A percentile compares a stretch with the other conserved stretches of the same genome.
Evolutionary conservation across 768 basidiomycete species (phyloP).

Genomic region (Psilocybe cubensis): DNA sequence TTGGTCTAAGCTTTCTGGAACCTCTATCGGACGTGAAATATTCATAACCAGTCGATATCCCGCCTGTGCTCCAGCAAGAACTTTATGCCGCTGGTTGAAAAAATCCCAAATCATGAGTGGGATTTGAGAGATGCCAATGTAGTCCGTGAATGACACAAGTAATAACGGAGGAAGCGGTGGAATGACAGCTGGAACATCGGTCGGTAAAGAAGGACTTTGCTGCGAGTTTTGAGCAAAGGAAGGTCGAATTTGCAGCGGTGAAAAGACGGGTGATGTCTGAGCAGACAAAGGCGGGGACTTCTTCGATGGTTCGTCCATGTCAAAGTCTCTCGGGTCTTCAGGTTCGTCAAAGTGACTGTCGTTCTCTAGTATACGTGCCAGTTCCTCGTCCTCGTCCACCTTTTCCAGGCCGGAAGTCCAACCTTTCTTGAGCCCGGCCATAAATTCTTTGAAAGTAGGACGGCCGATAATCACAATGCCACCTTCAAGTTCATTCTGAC

Average conservation of each 20-base stretch:
- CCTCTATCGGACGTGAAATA: constrained; percentile 61
- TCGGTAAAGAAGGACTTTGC: constrained; percentile 25
- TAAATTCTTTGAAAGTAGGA: constrained; percentile 92
- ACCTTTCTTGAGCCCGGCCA: constrained; percentile 83
- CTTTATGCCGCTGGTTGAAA: constrained; percentile 86
- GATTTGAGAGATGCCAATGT: constrained; percentile 82
- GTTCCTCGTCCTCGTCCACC: constrained; percentile 69
- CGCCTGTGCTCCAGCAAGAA: constrained; percentile 79
- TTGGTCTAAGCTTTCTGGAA: constrained; percentile 32
- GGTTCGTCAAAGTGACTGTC: constrained; percentile 84
- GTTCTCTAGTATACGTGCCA: constrained; percentile 66
- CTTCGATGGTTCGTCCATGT: constrained; percentile 17
- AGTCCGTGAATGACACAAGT: constrained; percentile 72
- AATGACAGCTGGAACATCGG: constrained; percentile 54
- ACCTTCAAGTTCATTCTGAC: constrained; percentile 70
- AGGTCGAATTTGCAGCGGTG: constrained; percentile 31
- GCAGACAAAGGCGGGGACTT: constrained; percentile 27
- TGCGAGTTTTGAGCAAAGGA: neutral
- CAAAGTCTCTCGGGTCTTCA: constrained; percentile 21
- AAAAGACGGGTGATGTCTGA: constrained; percentile 34
- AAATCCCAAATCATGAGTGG: constrained; percentile 92
- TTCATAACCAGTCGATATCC: constrained; percentile 74
- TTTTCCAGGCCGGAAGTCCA: constrained; percentile 78
- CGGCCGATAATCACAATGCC: constrained; percentile 88
- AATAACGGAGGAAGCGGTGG: constrained; percentile 82